A percentile compares a stretch with the other conserved stretches of the same genome.
Evolutionary conservation across 2,329 filamentous ascomycete genomes (phyloP).

Genomic region (Penicillium sp.): DNA sequence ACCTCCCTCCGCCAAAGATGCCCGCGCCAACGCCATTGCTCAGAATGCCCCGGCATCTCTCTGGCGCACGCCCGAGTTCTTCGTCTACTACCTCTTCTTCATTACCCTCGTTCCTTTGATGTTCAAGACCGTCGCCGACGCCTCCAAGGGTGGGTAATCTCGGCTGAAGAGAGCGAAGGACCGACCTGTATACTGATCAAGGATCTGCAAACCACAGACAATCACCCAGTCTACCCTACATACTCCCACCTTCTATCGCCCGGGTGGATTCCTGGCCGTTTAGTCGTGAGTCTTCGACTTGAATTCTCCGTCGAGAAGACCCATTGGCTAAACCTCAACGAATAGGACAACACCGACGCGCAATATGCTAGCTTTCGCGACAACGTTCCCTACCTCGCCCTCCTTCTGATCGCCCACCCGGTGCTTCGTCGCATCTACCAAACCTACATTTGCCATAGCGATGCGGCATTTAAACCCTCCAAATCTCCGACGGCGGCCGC

Average conservation of each 20-base stretch:
- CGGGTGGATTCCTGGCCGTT: constrained; percentile 90
- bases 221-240: constrained; percentile 75
- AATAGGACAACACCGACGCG: constrained; percentile 78
- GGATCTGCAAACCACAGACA: constrained; percentile 53
- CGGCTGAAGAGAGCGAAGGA: not conserved
- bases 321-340: constrained; percentile 4
- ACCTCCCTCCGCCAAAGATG: constrained; percentile 36
- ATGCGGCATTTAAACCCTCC: constrained; percentile 26
- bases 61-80: constrained; percentile 88
- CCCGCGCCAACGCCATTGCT: constrained; percentile 39
- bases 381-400: constrained; percentile 77
- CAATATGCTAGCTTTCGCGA: constrained; percentile 84
- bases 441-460: constrained; percentile 45
- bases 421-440: constrained; percentile 73
- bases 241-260: constrained; percentile 69
- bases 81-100: constrained; percentile 72
- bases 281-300: constrained; percentile 62
- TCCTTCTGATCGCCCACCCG: constrained; percentile 75
- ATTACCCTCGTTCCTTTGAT: constrained; percentile 70
- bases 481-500: constrained; percentile 25
- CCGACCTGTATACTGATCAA: constrained; percentile 14
- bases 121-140: constrained; percentile 85
- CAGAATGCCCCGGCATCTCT: constrained; percentile 60
- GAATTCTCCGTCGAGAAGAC: not conserved
- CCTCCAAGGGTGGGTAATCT: constrained; percentile 69